Base-by-base conservation (phyloP, 345 rosid genomes). In the Salix caprea region DNA sequence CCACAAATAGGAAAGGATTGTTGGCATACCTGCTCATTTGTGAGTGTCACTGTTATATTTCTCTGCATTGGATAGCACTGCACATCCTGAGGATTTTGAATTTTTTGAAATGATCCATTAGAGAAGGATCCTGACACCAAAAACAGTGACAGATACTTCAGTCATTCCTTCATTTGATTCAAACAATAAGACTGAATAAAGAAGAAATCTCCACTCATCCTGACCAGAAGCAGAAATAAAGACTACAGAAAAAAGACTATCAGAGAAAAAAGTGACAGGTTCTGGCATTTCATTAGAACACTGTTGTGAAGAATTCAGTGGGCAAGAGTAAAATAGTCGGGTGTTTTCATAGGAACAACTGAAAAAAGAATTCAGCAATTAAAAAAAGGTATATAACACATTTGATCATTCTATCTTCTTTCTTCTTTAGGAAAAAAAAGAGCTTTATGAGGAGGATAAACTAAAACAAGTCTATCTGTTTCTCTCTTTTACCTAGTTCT, bases 41-140 rank as follows among this genome's bases (percentile, higher is more conserved):
- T 89, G 85, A 96, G 82, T 82, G 77, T 86, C 82, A 91, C 56
- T 10, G 86, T 78, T 37, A 95, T 76, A 56, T 90, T 93, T 87
- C 87, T 92, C 89, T 87, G 91, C 90, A 95, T 80, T 5, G 91
- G 96, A 81, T 87, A 93, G 89, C 98, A 95, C 83, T 85, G 90
- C 72, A 77, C 85, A 84, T 89, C 85, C 86, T 89, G 92, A 66
- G 86, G 79, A 78, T 85, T 86, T 71, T 81, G 77, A 68, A 85
- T 80, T 70, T 78, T 84, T 74, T 81, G 83, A 78, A 86, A 78
- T 46, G 97, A 90, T 78, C 85, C 89, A 84, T 87, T 91, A 15
- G 87, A 85, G 61, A 89, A 77, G 71, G 82, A 23, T 79, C 85
- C 86, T 66, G 84, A 70, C 56, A 76, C 88, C 81, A 82, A 71